Evolutionary conservation across 768 basidiomycete species (phyloP), one percentile per base, ranked within the genome.

Genomic region (Podaxis carcinomalis): DNA sequence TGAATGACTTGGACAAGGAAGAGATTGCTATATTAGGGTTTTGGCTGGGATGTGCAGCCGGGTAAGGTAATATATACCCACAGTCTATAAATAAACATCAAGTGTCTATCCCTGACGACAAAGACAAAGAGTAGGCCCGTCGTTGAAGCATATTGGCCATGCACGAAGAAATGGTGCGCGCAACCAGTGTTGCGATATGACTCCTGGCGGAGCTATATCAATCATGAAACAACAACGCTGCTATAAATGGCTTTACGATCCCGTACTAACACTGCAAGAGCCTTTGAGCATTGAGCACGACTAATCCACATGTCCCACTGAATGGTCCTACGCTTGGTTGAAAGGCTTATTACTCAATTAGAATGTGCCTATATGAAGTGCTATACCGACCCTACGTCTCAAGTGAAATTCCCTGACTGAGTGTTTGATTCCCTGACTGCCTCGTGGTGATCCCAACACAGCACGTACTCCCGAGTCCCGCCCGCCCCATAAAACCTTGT

Each of bases 371-470:
- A 27, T 27, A 49, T 49, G 47, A 19, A 27, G 6, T 11, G 47
- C 23, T 27, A 49, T 49, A 28, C 5, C 28, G 51, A 32, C 51
- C 51, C 51, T 51, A n/a, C 13, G 0, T n/a, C 19, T 35, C 39
- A 42, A 42, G 23, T 55, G 39, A 55, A 25, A 47, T 23, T 13
- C 21, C 23, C 47, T 16, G 25, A 44, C 42, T 16, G 42, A 44
- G 19, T n/a, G 14, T 7, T 16, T 44, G 16, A 19, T 19, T 39
- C 10, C 21, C 42, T 25, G 56, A 35, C 36, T 23, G 56, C 56
- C 56, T 57, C 56, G 56, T 57, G 56, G 16, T 57, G 56, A 57
- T 57, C 46, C 56, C 47, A 50, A 57, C 56, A 46, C 42, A 40
- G 23, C 54, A 23, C 44, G 16, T 47, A 35, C 11, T 55, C 54